Percentiles rank a stretch among this genome's conserved stretches.
Evolutionary conservation across 495 filamentous ascomycete species (phyloP).

Genomic region (Lasiosphaeria hispida): DNA sequence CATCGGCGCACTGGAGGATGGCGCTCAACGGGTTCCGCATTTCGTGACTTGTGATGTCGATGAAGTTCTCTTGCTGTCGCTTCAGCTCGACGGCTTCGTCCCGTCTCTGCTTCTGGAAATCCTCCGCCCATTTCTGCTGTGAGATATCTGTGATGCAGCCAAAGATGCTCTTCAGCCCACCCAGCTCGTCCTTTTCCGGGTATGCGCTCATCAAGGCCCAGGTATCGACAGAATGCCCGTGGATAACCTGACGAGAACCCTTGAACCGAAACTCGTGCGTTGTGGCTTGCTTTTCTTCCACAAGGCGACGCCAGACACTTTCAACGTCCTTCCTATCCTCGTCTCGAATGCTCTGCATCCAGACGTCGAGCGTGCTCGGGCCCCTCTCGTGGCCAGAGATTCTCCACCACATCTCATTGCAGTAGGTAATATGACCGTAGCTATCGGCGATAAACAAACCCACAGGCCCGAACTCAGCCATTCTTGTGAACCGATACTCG

Average conservation of each 20-base stretch:
- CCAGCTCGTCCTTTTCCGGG: constrained; percentile 57
- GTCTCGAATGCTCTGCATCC: constrained; percentile 64
- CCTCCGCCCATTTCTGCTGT: constrained; percentile 62
- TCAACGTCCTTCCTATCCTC: constrained; percentile 57
- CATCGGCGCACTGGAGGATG: constrained; percentile 78
- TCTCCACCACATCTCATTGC: constrained; percentile 71
- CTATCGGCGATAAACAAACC: constrained; percentile 71
- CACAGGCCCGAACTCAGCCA: constrained; percentile 71
- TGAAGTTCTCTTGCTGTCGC: constrained; percentile 76
- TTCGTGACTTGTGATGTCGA: constrained; percentile 86
- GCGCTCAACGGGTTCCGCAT: constrained; percentile 82
- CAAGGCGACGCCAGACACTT: constrained; percentile 55
- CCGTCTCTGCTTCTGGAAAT: constrained; percentile 58
- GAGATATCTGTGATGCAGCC: constrained; percentile 59
- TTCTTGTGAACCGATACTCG: constrained; percentile 69
- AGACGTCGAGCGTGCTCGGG: constrained; percentile 48
- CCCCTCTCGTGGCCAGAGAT: constrained; percentile 58
- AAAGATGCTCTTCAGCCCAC: constrained; percentile 64
- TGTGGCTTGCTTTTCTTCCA: constrained; percentile 53
- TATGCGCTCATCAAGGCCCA: constrained; percentile 72
- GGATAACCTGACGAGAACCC: constrained; percentile 55
- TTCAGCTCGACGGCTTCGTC: constrained; percentile 65
- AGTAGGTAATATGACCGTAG: constrained; percentile 61
- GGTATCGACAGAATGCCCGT: constrained; percentile 58
- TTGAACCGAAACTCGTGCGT: constrained; percentile 70